Percentiles rank a stretch among this genome's conserved stretches.
phyloP scores from a whole-genome alignment of 176 grass and related monocot genomes.

The Thalia dealbata region DNA sequence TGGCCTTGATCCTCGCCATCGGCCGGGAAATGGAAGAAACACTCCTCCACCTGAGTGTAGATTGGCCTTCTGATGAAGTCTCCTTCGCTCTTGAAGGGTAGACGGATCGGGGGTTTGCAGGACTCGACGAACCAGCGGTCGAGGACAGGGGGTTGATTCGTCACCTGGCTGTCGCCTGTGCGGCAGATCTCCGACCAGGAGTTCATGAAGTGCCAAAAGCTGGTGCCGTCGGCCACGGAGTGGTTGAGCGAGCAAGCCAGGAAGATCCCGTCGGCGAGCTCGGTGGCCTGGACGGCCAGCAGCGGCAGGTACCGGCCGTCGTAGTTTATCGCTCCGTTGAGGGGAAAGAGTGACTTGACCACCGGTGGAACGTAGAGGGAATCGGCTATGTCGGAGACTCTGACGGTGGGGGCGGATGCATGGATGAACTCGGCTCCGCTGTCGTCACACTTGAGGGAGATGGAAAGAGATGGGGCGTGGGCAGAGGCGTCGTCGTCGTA shows the following conservation, averaged over 20 bases:
- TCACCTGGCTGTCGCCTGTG: slow-evolving; percentile 8
- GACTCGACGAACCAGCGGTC: slow-evolving; percentile 29
- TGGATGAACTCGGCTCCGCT: slow-evolving; percentile 34
- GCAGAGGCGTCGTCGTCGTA: neutral
- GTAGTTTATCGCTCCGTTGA: slow-evolving; percentile 4
- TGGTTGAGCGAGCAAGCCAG: slow-evolving; percentile 26
- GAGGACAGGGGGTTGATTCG: neutral
- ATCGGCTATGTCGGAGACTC: slow-evolving; percentile 12
- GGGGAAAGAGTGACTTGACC: slow-evolving; percentile 16
- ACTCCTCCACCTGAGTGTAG: slow-evolving; percentile 4
- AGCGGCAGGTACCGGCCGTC: slow-evolving; percentile 4
- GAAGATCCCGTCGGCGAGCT: slow-evolving; percentile 23
- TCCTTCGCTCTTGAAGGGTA: slow-evolving; percentile 7
- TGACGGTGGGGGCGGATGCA: slow-evolving; percentile 3
- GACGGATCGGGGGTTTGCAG: slow-evolving; percentile 19
- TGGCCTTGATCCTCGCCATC: slow-evolving; percentile 17
- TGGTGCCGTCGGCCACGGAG: slow-evolving; percentile 19
- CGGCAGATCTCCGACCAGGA: slow-evolving; percentile 44
- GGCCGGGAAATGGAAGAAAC: slow-evolving; percentile 29
- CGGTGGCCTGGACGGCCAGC: slow-evolving; percentile 9
- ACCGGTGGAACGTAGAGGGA: slow-evolving; percentile 8
- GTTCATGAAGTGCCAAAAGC: slow-evolving; percentile 37
- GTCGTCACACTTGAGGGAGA: slow-evolving; percentile 1
- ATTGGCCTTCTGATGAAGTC: neutral
- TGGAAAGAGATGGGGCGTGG: neutral